A percentile compares a stretch with the other conserved stretches of the same genome.
Evolutionary conservation across 164 flowering plant genomes (phyloP).

Genomic region (Macadamia tetraphylla): DNA sequence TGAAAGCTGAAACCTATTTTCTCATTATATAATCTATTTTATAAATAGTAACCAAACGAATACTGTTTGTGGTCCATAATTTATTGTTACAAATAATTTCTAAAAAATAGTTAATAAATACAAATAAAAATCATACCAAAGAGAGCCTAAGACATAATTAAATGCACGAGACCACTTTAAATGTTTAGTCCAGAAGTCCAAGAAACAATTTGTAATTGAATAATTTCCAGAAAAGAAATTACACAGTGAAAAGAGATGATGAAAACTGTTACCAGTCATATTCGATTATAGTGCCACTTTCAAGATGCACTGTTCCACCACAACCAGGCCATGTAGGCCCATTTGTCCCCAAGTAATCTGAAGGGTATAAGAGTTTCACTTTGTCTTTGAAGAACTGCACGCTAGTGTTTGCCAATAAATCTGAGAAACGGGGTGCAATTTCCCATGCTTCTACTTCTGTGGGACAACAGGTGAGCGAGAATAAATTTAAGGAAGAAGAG

Average conservation of each 20-base stretch:
- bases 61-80: too few relatives aligned
- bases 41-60: too few relatives aligned
- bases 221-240: not conserved
- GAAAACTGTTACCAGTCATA: constrained; percentile 81
- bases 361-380: constrained; percentile 59
- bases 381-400: constrained; percentile 75
- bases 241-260: not conserved
- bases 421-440: constrained; percentile 92
- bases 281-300: constrained; percentile 78
- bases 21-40: too few relatives aligned
- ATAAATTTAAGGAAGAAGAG: not conserved
- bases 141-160: not conserved
- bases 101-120: too few relatives aligned
- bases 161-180: not conserved
- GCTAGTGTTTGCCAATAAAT: constrained; percentile 65
- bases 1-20: too few relatives aligned
- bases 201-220: not conserved
- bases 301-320: constrained; percentile 80
- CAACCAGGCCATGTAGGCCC: constrained; percentile 30
- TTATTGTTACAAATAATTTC: too few relatives aligned
- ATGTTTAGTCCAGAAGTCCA: too few relatives aligned
- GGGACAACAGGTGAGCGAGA: constrained; percentile 10
- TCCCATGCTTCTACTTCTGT: constrained; percentile 99
- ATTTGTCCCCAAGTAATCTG: constrained; percentile 44
- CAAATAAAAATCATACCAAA: too few relatives aligned